A percentile compares a stretch with the other conserved stretches of the same genome.
phyloP scores from a whole-genome alignment of 805 yeast species.

The Cyberlindnera subsufficiens region DNA sequence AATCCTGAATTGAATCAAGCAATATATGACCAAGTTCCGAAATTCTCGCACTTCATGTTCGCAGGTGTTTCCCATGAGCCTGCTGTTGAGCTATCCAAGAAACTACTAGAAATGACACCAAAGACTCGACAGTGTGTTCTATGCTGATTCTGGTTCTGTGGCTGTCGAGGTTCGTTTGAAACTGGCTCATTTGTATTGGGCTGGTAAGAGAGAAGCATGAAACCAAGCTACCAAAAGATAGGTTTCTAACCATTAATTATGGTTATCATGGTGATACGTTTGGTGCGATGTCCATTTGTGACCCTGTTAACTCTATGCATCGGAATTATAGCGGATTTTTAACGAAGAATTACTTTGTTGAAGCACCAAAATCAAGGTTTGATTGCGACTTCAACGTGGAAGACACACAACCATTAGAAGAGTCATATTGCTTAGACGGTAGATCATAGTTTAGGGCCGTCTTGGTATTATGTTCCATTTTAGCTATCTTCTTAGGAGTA shows the following conservation, averaged over 20 bases:
- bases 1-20: slow-evolving; percentile 25
- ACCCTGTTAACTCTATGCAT: slow-evolving; percentile 29
- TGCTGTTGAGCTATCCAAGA: too few species aligned
- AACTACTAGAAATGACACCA: slow-evolving; percentile 26
- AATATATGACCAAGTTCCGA: slow-evolving; percentile 25
- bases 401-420: slow-evolving; percentile 24
- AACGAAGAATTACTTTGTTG: slow-evolving; percentile 23
- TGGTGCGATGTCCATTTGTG: slow-evolving; percentile 35
- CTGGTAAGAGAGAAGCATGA: slow-evolving; percentile 22
- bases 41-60: slow-evolving; percentile 26
- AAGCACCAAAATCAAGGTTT: slow-evolving; percentile 20
- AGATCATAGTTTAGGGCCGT: too few species aligned
- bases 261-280: slow-evolving; percentile 36
- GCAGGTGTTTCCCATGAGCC: slow-evolving; percentile 27
- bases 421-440: too few species aligned
- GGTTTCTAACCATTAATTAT: slow-evolving; percentile 27
- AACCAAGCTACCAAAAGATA: slow-evolving; percentile 20
- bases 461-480: too few species aligned
- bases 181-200: slow-evolving; percentile 28
- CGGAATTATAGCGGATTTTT: slow-evolving; percentile 25
- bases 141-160: slow-evolving; percentile 26
- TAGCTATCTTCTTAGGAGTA: too few species aligned
- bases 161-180: slow-evolving; percentile 36
- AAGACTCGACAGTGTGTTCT: slow-evolving; percentile 16
- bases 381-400: slow-evolving; percentile 16